phyloP scores from a whole-genome alignment of 805 yeast genomes.

The Starmerella potacharoeniae region DNA sequence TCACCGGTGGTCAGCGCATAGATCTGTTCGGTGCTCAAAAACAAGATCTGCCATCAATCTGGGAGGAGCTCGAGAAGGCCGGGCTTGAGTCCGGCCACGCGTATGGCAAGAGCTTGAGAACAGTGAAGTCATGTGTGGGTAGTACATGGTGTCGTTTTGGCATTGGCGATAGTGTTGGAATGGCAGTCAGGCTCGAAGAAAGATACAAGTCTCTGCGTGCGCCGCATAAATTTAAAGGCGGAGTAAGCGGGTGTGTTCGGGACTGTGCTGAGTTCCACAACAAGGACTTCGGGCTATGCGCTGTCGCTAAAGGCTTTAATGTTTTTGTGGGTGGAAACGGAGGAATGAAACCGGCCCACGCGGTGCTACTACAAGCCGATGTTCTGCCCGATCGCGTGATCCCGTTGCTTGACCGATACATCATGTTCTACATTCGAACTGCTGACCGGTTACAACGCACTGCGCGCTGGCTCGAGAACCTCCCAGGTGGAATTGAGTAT shows the following conservation, averaged over 20 bases:
- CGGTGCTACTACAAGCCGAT: slow-evolving; percentile 28
- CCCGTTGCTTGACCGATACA: slow-evolving; percentile 30
- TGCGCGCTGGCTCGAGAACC: slow-evolving; percentile 32
- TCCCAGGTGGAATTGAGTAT: slow-evolving; percentile 33
- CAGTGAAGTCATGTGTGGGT: slow-evolving; percentile 34
- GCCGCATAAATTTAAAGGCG: slow-evolving; percentile 34
- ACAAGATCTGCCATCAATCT: slow-evolving; percentile 28
- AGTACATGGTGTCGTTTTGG: slow-evolving; percentile 34
- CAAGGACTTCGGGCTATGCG: slow-evolving; percentile 33
- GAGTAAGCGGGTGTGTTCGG: slow-evolving; percentile 33
- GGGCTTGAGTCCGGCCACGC: slow-evolving; percentile 34
- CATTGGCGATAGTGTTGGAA: slow-evolving; percentile 33
- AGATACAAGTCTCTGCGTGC: slow-evolving; percentile 32
- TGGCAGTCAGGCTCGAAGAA: slow-evolving; percentile 32
- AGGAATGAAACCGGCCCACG: slow-evolving; percentile 35
- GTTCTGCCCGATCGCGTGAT: slow-evolving; percentile 32
- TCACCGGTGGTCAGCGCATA: slow-evolving; percentile 32
- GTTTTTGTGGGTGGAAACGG: slow-evolving; percentile 34
- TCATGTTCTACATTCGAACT: slow-evolving; percentile 33
- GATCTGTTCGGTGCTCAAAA: slow-evolving; percentile 31
- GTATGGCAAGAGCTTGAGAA: slow-evolving; percentile 31
- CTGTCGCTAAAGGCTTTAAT: slow-evolving; percentile 31
- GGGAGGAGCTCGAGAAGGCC: slow-evolving; percentile 28
- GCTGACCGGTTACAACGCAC: slow-evolving; percentile 33
- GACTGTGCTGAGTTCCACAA: slow-evolving; percentile 34